These are phyloP conservation scores for Termitomyces bulborhizus DNA, from an alignment of 768 basidiomycete species.

Conservation along the genomic window DNA sequence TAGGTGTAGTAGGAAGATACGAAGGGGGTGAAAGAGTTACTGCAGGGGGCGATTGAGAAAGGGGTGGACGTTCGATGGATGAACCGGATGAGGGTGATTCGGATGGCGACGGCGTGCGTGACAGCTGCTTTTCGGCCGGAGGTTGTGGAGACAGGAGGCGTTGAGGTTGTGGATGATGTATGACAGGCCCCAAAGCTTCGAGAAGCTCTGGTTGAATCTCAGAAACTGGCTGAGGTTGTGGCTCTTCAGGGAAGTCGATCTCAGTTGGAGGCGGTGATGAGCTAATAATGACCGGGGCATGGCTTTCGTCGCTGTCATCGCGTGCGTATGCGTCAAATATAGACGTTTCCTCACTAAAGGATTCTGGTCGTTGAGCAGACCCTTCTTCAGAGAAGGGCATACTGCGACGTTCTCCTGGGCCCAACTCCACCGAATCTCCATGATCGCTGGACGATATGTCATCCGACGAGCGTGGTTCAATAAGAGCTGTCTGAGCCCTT, in stretches of 20 bases:
- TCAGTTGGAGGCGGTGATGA: conserved; percentile 21
- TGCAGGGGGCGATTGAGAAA: conserved; percentile 19
- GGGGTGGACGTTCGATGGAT: conserved; percentile 19
- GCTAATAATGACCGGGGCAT: conserved; percentile 23
- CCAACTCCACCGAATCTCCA: conserved; percentile 41
- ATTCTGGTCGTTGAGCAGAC: conserved; percentile 48
- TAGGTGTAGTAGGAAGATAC: conserved; percentile 23
- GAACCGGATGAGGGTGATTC: conserved; percentile 22
- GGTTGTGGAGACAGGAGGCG: conserved; percentile 38
- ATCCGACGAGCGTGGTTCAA: conserved; percentile 56
- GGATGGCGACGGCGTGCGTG: conserved; percentile 56
- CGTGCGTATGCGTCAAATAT: conserved; percentile 82
- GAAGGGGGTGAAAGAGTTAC: conserved; percentile 18
- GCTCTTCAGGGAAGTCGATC: conserved; percentile 14
- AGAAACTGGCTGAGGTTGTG: conserved; percentile 14
- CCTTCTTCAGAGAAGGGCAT: conserved; percentile 45
- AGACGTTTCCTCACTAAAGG: conserved; percentile 73
- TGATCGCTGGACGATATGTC: conserved; percentile 71
- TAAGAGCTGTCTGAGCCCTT: conserved; percentile 20
- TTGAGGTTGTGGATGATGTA: conserved; percentile 68
- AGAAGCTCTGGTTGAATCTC: conserved; percentile 27
- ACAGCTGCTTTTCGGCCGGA: conserved; percentile 28
- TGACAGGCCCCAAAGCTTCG: conserved; percentile 32
- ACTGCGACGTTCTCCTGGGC: conserved; percentile 26
- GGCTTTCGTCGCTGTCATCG: conserved; percentile 42